Evolutionary conservation across 1,139 yeast genomes (phyloP).

Genomic region (Kluyveromyces sp.): DNA sequence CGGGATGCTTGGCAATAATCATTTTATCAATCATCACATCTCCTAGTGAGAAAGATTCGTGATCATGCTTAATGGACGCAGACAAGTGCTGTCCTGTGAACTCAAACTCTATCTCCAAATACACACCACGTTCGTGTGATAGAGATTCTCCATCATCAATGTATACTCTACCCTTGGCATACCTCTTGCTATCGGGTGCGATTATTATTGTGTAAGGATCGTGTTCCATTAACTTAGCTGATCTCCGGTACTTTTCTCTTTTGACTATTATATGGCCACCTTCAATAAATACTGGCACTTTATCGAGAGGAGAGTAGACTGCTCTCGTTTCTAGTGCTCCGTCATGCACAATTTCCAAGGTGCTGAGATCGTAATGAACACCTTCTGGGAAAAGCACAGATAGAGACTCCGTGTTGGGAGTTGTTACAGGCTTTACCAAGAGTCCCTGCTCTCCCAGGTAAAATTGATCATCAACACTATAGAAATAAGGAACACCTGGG

Average conservation of each 20-base stretch:
- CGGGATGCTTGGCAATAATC: conserved; percentile 41
- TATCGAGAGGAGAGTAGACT: conserved; percentile 48
- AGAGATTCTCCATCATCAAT: conserved; percentile 81
- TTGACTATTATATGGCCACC: conserved; percentile 72
- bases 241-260: conserved; percentile 72
- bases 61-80: conserved; percentile 22
- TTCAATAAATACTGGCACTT: conserved; percentile 64
- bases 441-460: conserved; percentile 68
- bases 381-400: conserved; percentile 59
- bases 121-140: conserved; percentile 47
- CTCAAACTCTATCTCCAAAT: conserved; percentile 36
- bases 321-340: conserved; percentile 16
- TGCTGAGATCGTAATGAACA: conserved; percentile 51
- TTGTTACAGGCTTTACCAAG: conserved; percentile 75
- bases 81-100: conserved; percentile 27
- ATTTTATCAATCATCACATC: conserved; percentile 50
- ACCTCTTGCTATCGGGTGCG: conserved; percentile 45
- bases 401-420: conserved; percentile 41
- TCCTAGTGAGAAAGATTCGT: conserved; percentile 21
- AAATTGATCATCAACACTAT: conserved; percentile 74
- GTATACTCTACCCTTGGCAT: conserved; percentile 59
- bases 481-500: conserved; percentile 44
- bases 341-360: conserved; percentile 29
- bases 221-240: conserved; percentile 62
- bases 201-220: conserved; percentile 82